Conservation (phyloP, 345 rosid species). For the Salix purpurea region DNA sequence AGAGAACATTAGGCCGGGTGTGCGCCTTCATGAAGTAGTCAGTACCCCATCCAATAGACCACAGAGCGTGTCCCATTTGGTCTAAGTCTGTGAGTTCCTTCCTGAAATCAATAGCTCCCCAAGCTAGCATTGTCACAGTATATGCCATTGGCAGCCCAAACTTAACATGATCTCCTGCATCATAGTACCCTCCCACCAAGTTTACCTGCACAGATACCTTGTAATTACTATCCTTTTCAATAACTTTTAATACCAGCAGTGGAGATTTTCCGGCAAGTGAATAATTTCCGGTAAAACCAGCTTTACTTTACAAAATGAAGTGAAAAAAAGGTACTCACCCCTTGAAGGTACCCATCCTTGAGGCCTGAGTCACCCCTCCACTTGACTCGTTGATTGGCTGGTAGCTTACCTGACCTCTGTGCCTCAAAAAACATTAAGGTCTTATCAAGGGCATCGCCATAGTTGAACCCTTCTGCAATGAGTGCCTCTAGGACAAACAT, state of each 20-base stretch:
- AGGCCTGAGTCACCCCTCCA: conserved; percentile 24
- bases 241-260: background rate
- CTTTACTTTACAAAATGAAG: background rate
- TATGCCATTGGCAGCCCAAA: conserved; percentile 33
- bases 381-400: conserved; percentile 11
- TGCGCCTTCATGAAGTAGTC: conserved; percentile 83
- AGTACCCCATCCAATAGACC: conserved; percentile 75
- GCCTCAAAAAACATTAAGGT: conserved; percentile 20
- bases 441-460: conserved; percentile 25
- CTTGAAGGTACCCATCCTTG: conserved; percentile 17
- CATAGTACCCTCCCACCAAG: conserved; percentile 30
- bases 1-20: conserved; percentile 62
- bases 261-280: background rate
- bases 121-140: conserved; percentile 25
- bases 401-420: conserved; percentile 21
- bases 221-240: no score
- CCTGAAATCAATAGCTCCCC: conserved; percentile 28
- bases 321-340: background rate
- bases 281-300: background rate
- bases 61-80: conserved; percentile 35
- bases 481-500: conserved; percentile 17
- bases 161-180: conserved; percentile 33
- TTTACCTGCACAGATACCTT: conserved; percentile 8
- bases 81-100: conserved; percentile 10
- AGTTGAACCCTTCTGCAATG: conserved; percentile 18